Evolutionary conservation across 441 rosid species (phyloP).

Genomic region (Gossypium laxum): DNA sequence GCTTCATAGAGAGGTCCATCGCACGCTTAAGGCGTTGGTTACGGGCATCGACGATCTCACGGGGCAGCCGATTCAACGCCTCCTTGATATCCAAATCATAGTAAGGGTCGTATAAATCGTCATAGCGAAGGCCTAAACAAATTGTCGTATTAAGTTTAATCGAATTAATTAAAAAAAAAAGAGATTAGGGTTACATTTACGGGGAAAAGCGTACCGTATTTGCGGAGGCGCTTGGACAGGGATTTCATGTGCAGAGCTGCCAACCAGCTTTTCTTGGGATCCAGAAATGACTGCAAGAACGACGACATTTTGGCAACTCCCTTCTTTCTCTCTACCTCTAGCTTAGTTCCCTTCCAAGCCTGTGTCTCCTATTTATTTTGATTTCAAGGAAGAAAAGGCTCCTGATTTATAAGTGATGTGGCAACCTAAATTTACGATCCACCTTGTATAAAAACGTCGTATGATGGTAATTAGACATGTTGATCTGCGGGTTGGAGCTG

Average conservation of each 20-base stretch:
- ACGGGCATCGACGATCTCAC: slow-evolving; percentile 80
- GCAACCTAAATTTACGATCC: too few species aligned
- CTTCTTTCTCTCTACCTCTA: slow-evolving; percentile 4
- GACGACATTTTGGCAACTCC: slow-evolving; percentile 34
- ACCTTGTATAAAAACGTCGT: too few species aligned
- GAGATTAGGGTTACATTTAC: slow-evolving; percentile 12
- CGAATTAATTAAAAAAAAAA: background rate
- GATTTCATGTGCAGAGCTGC: slow-evolving; percentile 73
- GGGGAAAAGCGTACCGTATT: slow-evolving; percentile 38
- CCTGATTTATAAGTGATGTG: too few species aligned
- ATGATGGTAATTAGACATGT: too few species aligned
- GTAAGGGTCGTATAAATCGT: slow-evolving; percentile 72
- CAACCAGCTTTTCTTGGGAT: slow-evolving; percentile 71
- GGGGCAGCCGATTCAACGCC: slow-evolving; percentile 72
- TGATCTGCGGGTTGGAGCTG: too few species aligned
- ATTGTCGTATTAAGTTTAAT: background rate
- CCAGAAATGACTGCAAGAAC: slow-evolving; percentile 35
- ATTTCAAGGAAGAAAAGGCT: background rate
- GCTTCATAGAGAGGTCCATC: slow-evolving; percentile 93
- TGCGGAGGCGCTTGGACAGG: slow-evolving; percentile 54
- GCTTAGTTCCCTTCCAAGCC: background rate
- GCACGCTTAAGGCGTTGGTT: slow-evolving; percentile 88
- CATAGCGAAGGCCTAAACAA: slow-evolving; percentile 63
- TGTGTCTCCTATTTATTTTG: background rate
- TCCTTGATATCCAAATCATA: slow-evolving; percentile 71